Conservation (phyloP, 163 green algal species). For the Botryococcus braunii region DNA sequence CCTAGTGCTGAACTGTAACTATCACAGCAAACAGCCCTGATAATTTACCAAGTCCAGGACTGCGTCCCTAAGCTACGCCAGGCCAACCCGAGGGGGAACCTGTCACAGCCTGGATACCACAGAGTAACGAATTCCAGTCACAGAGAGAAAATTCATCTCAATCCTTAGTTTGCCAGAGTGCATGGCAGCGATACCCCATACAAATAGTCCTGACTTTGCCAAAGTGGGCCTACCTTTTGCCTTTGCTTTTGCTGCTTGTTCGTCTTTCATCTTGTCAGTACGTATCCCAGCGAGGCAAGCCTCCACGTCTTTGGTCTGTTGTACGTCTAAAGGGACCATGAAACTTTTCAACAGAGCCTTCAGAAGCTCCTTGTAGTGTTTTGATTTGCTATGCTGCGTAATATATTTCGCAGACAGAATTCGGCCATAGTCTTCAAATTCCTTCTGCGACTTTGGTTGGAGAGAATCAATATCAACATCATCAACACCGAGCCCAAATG, state of each 20-base stretch:
- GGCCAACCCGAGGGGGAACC: no score
- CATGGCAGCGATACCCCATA: no score
- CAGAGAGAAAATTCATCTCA: no score
- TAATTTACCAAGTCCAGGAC: no score
- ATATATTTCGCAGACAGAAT: conserved; percentile 17
- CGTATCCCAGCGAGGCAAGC: conserved; percentile 48
- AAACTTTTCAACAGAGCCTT: conserved; percentile 53
- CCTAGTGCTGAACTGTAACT: no score
- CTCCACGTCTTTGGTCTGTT: conserved; percentile 77
- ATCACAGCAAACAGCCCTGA: no score
- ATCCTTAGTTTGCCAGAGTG: no score
- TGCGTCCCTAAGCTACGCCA: no score
- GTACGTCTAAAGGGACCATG: conserved; percentile 19
- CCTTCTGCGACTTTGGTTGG: conserved; percentile 64
- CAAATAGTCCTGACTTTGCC: no score
- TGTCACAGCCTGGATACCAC: no score
- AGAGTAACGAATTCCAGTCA: no score
- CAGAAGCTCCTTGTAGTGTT: conserved; percentile 58
- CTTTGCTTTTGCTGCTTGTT: conserved; percentile 44
- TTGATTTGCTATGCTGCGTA: conserved; percentile 7
- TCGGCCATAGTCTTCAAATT: conserved; percentile 58
- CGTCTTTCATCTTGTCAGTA: conserved; percentile 68
- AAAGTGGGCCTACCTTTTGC: no score
- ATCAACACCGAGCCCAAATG: conserved; percentile 47
- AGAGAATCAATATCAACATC: conserved; percentile 48